Conservation (phyloP, 2,329 filamentous ascomycete species). For the Fusarium haematococcum region DNA sequence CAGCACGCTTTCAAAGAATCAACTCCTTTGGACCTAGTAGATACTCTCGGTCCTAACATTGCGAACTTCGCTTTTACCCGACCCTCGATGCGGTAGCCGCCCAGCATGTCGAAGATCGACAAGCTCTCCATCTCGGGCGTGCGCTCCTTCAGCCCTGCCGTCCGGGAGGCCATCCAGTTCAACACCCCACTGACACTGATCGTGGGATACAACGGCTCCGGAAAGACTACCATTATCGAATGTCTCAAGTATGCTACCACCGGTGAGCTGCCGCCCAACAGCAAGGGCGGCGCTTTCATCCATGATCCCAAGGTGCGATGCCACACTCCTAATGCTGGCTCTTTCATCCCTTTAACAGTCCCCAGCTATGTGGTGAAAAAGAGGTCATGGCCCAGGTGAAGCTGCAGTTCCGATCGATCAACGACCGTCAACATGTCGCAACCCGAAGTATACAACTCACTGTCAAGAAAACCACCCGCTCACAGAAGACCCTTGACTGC, state of each 20-base stretch:
- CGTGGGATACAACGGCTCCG: constrained; percentile 96
- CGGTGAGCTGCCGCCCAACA: constrained; percentile 92
- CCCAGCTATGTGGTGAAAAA: constrained; percentile 80
- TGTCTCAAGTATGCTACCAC: constrained; percentile 98
- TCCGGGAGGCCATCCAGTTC: constrained; percentile 85
- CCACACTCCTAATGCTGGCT: background rate
- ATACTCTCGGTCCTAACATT: background rate
- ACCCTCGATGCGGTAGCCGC: constrained; percentile 26
- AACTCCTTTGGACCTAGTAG: background rate
- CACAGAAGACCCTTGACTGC: constrained; percentile 87
- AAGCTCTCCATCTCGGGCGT: constrained; percentile 86
- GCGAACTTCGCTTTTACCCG: background rate
- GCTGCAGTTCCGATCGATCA: constrained; percentile 84
- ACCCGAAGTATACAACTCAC: constrained; percentile 88
- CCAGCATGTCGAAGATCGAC: constrained; percentile 81
- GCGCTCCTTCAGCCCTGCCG: constrained; percentile 85
- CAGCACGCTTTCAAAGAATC: background rate
- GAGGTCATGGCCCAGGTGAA: constrained; percentile 93
- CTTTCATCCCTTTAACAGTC: constrained; percentile 13
- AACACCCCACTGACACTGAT: constrained; percentile 93
- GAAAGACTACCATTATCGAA: constrained; percentile 99
- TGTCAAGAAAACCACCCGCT: constrained; percentile 81
- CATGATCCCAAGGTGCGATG: constrained; percentile 88
- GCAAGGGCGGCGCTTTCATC: constrained; percentile 90
- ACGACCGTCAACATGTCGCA: constrained; percentile 82